Conservation (phyloP, 306 rosid species). For the Dryas alaskensis region DNA sequence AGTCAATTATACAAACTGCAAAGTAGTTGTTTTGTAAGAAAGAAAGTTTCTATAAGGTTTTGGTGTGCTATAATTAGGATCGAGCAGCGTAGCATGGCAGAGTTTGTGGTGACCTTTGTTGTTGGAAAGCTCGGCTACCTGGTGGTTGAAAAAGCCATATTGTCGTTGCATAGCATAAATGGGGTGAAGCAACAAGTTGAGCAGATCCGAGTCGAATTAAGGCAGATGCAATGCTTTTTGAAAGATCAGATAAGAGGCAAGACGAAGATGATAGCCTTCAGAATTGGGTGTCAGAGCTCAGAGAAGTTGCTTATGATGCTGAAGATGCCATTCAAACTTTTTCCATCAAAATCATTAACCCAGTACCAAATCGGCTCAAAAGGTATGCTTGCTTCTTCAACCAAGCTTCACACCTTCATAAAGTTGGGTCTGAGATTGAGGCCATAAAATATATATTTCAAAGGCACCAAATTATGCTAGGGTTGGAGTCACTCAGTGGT, state of each 20-base stretch:
- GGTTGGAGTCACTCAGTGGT: no score
- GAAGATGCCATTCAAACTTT: constrained; percentile 45
- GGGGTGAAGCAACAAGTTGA: constrained; percentile 5
- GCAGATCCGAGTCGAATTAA: constrained; percentile 1
- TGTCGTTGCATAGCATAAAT: not conserved
- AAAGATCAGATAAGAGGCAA: constrained; percentile 39
- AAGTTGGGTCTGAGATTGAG: constrained; percentile 28
- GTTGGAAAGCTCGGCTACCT: not conserved
- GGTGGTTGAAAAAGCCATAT: not conserved
- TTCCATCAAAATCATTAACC: constrained; percentile 19
- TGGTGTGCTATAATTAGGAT: no score
- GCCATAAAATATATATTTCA: constrained; percentile 22
- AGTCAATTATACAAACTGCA: no score
- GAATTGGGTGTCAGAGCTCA: constrained; percentile 46
- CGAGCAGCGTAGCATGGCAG: not conserved
- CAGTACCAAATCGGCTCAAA: constrained; percentile 18
- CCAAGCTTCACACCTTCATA: constrained; percentile 19
- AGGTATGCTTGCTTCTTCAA: constrained; percentile 27
- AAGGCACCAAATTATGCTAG: no score
- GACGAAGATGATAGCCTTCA: constrained; percentile 25
- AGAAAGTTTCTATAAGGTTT: no score
- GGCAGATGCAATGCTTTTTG: constrained; percentile 11
- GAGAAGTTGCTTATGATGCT: constrained; percentile 55
- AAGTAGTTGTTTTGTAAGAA: no score
- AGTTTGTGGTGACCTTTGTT: not conserved